A percentile compares a stretch with the other conserved stretches of the same genome.
These are phyloP conservation scores for Sequoiadendron giganteum DNA, from an alignment of 75 land plant species.

Conservation along the genomic window DNA sequence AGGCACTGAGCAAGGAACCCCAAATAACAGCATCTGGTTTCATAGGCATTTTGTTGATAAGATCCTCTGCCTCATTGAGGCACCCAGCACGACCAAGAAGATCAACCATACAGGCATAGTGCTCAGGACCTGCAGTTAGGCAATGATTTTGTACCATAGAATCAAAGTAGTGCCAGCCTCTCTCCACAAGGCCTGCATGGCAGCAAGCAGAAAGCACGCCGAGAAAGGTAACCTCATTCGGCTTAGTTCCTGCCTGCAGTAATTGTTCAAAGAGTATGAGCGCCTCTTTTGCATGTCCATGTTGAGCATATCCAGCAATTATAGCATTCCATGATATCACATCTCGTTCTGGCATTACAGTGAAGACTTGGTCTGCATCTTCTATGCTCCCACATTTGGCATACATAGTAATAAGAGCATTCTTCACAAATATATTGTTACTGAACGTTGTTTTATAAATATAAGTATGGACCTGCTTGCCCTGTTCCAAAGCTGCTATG, in stretches of 20 bases:
- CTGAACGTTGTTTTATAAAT: conserved; percentile 13
- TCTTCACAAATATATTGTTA: conserved; percentile 16
- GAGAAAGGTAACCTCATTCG: conserved; percentile 12
- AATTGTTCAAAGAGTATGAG: conserved; percentile 13
- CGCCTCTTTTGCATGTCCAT: conserved; percentile 22
- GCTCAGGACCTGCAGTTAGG: conserved; percentile 7
- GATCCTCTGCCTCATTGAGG: conserved; percentile 8
- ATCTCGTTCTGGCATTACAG: conserved; percentile 17
- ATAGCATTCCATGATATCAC: conserved; percentile 35
- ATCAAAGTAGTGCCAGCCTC: background rate
- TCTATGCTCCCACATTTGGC: conserved; percentile 16
- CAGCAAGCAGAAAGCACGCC: conserved; percentile 14
- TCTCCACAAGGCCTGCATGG: conserved; percentile 14
- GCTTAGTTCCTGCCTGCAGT: background rate
- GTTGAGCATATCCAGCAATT: conserved; percentile 22
- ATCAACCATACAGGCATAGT: conserved; percentile 17
- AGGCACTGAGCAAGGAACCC: conserved; percentile 10
- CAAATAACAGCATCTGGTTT: conserved; percentile 7
- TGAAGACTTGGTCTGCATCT: conserved; percentile 21
- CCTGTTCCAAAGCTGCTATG: conserved; percentile 24
- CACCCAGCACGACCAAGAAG: conserved; percentile 20
- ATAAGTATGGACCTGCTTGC: conserved; percentile 28
- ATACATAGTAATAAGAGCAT: conserved; percentile 31
- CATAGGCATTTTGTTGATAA: conserved; percentile 10
- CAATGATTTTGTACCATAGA: background rate